Conservation (phyloP, 768 basidiomycete genomes). For the Tricholoma flavovirens region DNA sequence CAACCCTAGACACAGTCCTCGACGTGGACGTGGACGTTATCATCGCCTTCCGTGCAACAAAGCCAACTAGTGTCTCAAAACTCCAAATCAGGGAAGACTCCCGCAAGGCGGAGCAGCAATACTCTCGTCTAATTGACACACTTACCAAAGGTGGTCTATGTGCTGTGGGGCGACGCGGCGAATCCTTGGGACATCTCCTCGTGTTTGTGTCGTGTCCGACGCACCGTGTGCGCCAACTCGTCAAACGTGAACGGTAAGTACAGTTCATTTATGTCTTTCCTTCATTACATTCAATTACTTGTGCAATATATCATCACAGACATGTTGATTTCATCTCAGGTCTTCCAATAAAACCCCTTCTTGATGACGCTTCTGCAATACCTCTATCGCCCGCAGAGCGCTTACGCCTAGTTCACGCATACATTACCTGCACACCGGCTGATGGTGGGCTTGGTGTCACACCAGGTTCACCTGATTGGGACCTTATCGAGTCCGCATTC, state of each 20-base stretch:
- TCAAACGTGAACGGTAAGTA: slow-evolving; percentile 73
- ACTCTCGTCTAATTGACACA: slow-evolving; percentile 53
- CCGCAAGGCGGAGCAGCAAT: slow-evolving; percentile 63
- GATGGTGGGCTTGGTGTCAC: slow-evolving; percentile 86
- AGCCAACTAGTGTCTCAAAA: slow-evolving; percentile 48
- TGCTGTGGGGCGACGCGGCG: slow-evolving; percentile 74
- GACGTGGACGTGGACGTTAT: slow-evolving; percentile 59
- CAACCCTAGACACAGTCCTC: not conserved
- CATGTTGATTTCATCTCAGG: slow-evolving; percentile 75
- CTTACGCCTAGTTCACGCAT: slow-evolving; percentile 71
- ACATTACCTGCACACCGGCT: slow-evolving; percentile 59
- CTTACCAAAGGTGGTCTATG: slow-evolving; percentile 60
- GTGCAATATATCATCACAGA: slow-evolving; percentile 27
- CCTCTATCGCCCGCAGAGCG: slow-evolving; percentile 67
- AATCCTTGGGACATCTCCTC: slow-evolving; percentile 66
- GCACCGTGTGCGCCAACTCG: slow-evolving; percentile 54
- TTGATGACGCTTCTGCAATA: slow-evolving; percentile 30
- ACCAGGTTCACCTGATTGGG: slow-evolving; percentile 67
- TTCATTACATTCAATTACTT: not conserved
- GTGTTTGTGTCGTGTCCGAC: slow-evolving; percentile 71
- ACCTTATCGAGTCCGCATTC: slow-evolving; percentile 75
- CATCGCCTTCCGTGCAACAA: slow-evolving; percentile 58
- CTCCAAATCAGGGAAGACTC: slow-evolving; percentile 57
- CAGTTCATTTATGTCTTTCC: slow-evolving; percentile 1
- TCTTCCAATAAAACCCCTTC: slow-evolving; percentile 50